Conservation (phyloP, 2,329 filamentous ascomycete species). For the Phaeophleospora eucalypticola region DNA sequence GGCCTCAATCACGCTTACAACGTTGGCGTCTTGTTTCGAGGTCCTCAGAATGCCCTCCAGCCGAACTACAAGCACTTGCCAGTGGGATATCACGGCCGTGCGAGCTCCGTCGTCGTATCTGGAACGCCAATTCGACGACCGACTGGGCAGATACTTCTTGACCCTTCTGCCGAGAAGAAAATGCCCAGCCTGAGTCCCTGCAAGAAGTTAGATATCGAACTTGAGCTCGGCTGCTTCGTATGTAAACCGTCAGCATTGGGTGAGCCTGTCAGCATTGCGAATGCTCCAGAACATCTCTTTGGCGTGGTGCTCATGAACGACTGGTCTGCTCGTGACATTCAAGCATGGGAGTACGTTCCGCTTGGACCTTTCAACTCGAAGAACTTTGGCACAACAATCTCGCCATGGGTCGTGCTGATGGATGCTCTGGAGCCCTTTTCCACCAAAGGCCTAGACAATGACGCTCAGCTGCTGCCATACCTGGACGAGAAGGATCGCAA, state of each 20-base stretch:
- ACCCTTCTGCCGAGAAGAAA: constrained; percentile 60
- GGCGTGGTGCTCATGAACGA: constrained; percentile 81
- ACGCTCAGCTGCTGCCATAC: constrained; percentile 56
- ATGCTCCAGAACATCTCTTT: constrained; percentile 69
- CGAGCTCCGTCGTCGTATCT: constrained; percentile 70
- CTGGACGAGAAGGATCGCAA: constrained; percentile 58
- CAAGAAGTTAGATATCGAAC: constrained; percentile 70
- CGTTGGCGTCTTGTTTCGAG: constrained; percentile 68
- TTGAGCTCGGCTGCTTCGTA: constrained; percentile 75
- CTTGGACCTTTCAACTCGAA: constrained; percentile 74
- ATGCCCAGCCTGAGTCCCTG: constrained; percentile 60
- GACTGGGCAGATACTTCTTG: constrained; percentile 66
- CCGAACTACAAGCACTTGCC: constrained; percentile 79
- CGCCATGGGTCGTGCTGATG: constrained; percentile 71
- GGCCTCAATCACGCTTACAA: constrained; percentile 75
- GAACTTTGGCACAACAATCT: constrained; percentile 76
- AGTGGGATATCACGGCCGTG: constrained; percentile 75
- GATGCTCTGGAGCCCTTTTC: constrained; percentile 73
- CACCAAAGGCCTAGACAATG: constrained; percentile 52
- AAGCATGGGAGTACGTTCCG: constrained; percentile 80
- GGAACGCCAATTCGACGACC: constrained; percentile 71
- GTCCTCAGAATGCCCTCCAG: constrained; percentile 67
- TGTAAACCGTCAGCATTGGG: constrained; percentile 63
- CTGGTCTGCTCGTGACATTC: constrained; percentile 80
- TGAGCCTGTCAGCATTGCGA: constrained; percentile 56